These are phyloP conservation scores for Botrytis galanthina DNA, from an alignment of 2,329 filamentous ascomycete species.

Conservation along the genomic window DNA sequence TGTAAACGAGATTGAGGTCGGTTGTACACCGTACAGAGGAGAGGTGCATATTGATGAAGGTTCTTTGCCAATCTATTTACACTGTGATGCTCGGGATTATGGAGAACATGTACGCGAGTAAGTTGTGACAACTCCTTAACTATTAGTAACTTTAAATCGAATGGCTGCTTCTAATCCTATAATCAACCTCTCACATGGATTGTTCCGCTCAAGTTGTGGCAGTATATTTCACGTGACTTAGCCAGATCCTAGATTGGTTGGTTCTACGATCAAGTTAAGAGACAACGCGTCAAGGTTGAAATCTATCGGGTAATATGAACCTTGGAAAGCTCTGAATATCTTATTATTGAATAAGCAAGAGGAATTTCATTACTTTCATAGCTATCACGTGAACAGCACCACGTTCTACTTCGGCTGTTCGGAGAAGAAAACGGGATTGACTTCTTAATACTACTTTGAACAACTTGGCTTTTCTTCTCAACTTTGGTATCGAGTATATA, in stretches of 20 bases:
- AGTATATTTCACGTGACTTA: background rate
- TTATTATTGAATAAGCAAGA: background rate
- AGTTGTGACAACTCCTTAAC: background rate
- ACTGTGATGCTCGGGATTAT: background rate
- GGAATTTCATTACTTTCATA: background rate
- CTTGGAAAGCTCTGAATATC: accelerated
- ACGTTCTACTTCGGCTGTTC: too few species aligned
- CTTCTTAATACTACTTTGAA: too few species aligned
- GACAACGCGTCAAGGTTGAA: background rate
- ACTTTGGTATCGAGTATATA: too few species aligned
- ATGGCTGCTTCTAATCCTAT: background rate
- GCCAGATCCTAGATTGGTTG: too few species aligned
- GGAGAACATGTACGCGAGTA: background rate
- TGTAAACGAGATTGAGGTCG: background rate
- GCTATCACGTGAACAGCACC: background rate
- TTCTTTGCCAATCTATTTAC: background rate
- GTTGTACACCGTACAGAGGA: background rate
- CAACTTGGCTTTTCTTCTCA: too few species aligned
- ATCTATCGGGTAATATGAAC: too few species aligned
- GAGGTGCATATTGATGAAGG: background rate
- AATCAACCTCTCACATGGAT: background rate
- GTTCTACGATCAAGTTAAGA: too few species aligned
- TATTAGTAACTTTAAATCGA: too few species aligned
- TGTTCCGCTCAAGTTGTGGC: background rate
- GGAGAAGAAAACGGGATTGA: too few species aligned